A percentile compares a stretch with the other conserved stretches of the same genome.
Conservation (phyloP, 2,329 filamentous ascomycete species). For the Colletotrichum lindemuthianum region DNA sequence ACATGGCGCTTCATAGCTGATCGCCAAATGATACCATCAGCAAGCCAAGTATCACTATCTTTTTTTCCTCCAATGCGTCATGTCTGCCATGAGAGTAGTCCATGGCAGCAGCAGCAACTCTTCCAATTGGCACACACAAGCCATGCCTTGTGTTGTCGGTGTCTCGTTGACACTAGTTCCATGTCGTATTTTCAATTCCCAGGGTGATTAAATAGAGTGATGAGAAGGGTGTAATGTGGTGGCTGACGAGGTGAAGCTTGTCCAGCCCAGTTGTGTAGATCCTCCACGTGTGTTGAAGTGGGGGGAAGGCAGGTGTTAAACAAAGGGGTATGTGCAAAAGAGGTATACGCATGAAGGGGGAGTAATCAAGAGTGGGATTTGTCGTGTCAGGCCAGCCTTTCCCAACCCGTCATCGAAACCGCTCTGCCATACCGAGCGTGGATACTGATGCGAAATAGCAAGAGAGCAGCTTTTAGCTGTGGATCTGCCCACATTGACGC, state of each 20-base stretch:
- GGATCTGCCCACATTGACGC: no score
- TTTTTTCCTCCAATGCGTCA: constrained; percentile 8
- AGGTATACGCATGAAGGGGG: constrained; percentile 35
- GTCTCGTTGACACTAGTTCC: constrained; percentile 1
- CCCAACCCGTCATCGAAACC: constrained; percentile 24
- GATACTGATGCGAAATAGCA: no score
- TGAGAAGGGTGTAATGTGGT: constrained; percentile 21
- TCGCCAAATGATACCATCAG: constrained; percentile 26
- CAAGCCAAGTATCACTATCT: constrained; percentile 27
- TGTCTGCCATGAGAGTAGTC: constrained; percentile 23
- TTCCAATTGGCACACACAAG: constrained; percentile 17
- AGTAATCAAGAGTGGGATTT: constrained; percentile 25
- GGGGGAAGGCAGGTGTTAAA: constrained; percentile 30
- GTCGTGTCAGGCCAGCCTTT: constrained; percentile 35
- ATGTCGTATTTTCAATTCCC: constrained; percentile 18
- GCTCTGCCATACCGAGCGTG: neutral
- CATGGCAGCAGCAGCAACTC: neutral
- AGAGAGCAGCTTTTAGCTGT: no score
- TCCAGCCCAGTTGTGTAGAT: constrained; percentile 20
- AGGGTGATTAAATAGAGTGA: constrained; percentile 28
- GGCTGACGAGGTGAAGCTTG: constrained; percentile 30
- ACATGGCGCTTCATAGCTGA: constrained; percentile 32
- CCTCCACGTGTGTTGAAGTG: constrained; percentile 35
- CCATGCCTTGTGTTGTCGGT: constrained; percentile 1
- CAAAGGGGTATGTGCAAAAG: constrained; percentile 34